A percentile compares a stretch with the other conserved stretches of the same genome.
Conservation (phyloP, 129 eudicot genomes). For the Ambrosia trifida region DNA sequence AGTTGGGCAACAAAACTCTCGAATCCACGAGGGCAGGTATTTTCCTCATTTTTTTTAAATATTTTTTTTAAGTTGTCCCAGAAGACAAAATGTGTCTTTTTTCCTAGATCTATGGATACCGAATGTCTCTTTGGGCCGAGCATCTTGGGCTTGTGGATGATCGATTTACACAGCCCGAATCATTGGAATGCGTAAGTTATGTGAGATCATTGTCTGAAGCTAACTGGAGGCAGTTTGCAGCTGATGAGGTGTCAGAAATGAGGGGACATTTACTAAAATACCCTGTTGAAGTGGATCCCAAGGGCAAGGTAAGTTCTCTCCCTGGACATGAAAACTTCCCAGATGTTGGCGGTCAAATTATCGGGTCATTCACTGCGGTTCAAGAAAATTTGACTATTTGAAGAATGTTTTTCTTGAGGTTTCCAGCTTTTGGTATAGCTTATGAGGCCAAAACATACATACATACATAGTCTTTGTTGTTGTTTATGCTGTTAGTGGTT, state of each 20-base stretch:
- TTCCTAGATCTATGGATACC: conserved; percentile 75
- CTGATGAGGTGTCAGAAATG: conserved; percentile 64
- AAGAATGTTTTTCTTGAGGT: too few species aligned
- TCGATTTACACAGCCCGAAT: conserved; percentile 55
- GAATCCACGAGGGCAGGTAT: too few species aligned
- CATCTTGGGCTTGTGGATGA: conserved; percentile 74
- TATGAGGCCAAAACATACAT: too few species aligned
- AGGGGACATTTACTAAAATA: conserved; percentile 62
- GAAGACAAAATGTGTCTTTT: background rate
- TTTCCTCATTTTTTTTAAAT: too few species aligned
- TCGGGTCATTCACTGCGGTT: too few species aligned
- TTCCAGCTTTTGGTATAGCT: too few species aligned
- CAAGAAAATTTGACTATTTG: too few species aligned
- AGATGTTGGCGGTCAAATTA: too few species aligned
- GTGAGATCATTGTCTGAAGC: conserved; percentile 62
- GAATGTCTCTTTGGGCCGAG: conserved; percentile 95
- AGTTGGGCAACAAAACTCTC: conserved; percentile 27
- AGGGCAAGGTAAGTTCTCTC: conserved; percentile 76
- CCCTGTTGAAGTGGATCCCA: conserved; percentile 72
- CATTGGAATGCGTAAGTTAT: conserved; percentile 71
- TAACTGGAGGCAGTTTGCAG: conserved; percentile 73
- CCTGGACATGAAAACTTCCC: conserved; percentile 27
- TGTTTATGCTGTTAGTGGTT: too few species aligned
- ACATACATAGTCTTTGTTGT: too few species aligned
- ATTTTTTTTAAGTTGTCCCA: too few species aligned